These are phyloP conservation scores for Anthracocystis panici-leucophaei DNA, from an alignment of 1,284 basidiomycete genomes.

Conservation along the genomic window DNA sequence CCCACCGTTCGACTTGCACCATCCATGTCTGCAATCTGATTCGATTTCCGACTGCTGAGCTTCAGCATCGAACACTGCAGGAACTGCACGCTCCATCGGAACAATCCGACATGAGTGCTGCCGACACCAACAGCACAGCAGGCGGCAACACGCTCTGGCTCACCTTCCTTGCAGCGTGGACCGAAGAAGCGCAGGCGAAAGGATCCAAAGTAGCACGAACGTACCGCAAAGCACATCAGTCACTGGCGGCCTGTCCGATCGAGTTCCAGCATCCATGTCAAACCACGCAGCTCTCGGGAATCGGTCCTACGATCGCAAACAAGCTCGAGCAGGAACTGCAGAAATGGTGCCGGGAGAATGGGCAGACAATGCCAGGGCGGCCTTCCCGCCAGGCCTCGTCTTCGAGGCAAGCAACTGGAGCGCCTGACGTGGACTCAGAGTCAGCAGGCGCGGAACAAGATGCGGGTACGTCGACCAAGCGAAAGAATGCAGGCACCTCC, in stretches of 20 bases:
- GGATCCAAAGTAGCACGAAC: slow-evolving; percentile 57
- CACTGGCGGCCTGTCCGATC: slow-evolving; percentile 51
- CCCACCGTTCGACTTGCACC: no score
- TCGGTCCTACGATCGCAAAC: slow-evolving; percentile 60
- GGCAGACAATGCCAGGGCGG: slow-evolving; percentile 42
- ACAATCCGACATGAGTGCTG: slow-evolving; percentile 5
- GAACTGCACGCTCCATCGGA: background rate
- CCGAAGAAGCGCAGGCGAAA: slow-evolving; percentile 56
- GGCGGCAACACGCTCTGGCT: slow-evolving; percentile 60
- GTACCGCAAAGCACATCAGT: slow-evolving; percentile 57
- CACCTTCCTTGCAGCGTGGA: slow-evolving; percentile 53
- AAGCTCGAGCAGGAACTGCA: slow-evolving; percentile 56
- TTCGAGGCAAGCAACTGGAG: slow-evolving; percentile 9
- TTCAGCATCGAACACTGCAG: background rate
- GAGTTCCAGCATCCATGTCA: slow-evolving; percentile 60
- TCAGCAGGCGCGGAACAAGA: background rate
- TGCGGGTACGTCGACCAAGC: slow-evolving; percentile 2
- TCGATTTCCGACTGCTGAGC: background rate
- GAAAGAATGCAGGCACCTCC: slow-evolving; percentile 22
- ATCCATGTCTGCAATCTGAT: no score
- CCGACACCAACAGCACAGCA: slow-evolving; percentile 20
- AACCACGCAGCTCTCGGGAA: slow-evolving; percentile 55
- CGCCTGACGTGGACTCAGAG: background rate
- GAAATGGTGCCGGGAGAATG: slow-evolving; percentile 57
- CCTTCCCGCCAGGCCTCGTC: slow-evolving; percentile 22